A percentile compares a stretch with the other conserved stretches of the same genome.
phyloP scores from a whole-genome alignment of 1,284 basidiomycete species.

The Limonomyces culmigenus region DNA sequence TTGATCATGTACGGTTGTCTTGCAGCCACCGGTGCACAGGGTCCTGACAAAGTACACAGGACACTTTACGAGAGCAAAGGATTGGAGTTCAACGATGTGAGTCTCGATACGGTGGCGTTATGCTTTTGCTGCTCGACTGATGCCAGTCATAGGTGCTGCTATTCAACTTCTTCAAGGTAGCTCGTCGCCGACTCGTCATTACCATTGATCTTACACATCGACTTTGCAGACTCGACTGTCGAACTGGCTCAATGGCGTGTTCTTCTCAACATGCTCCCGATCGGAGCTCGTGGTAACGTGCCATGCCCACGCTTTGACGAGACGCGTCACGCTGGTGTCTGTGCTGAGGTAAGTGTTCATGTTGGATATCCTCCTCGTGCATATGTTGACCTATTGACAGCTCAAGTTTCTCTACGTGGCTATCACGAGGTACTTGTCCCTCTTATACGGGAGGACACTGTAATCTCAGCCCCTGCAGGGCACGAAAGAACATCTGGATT shows the following conservation, averaged over 20 bases:
- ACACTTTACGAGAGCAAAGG: slow-evolving; percentile 64
- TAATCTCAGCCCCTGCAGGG: slow-evolving; percentile 13
- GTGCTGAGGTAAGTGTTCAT: slow-evolving; percentile 27
- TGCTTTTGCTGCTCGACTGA: background rate
- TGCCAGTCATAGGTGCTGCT: slow-evolving; percentile 34
- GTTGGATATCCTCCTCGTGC: background rate
- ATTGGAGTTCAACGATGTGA: slow-evolving; percentile 54
- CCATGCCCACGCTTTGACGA: slow-evolving; percentile 33
- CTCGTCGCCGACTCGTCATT: too few species aligned
- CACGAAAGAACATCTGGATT: slow-evolving; percentile 41
- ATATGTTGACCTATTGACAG: slow-evolving; percentile 12
- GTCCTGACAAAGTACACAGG: slow-evolving; percentile 16
- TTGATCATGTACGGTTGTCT: slow-evolving; percentile 32
- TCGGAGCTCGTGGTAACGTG: slow-evolving; percentile 7
- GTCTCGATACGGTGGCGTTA: slow-evolving; percentile 8
- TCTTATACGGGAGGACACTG: background rate
- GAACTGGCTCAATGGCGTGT: slow-evolving; percentile 39
- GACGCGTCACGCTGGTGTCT: slow-evolving; percentile 35
- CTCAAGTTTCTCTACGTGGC: slow-evolving; percentile 46
- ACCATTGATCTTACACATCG: too few species aligned
- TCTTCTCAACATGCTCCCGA: slow-evolving; percentile 27
- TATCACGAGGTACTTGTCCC: slow-evolving; percentile 20
- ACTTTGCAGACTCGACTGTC: slow-evolving; percentile 28
- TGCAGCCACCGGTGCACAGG: background rate
- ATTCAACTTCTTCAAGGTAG: slow-evolving; percentile 44